Evolutionary conservation across 495 filamentous ascomycete species (phyloP).

Genomic region (Parachaetomium inaequale): DNA sequence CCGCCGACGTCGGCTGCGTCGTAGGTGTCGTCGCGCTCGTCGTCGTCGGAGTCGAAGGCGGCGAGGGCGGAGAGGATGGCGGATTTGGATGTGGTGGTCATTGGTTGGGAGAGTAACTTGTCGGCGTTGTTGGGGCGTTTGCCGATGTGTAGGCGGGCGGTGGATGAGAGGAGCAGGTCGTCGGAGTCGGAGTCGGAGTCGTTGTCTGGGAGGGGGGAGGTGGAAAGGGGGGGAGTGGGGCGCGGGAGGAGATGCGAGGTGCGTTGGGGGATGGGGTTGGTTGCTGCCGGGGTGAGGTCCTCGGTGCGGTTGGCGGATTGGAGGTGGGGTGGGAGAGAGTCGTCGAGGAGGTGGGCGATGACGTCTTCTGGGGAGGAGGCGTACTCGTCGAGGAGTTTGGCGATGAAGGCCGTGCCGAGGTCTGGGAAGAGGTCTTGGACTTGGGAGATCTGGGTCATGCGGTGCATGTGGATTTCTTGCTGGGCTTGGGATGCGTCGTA

Average conservation of each 20-base stretch:
- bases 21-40: conserved; percentile 97
- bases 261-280: not conserved
- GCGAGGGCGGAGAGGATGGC: conserved; percentile 88
- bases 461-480: conserved; percentile 69
- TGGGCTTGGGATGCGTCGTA: conserved; percentile 42
- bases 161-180: conserved; percentile 61
- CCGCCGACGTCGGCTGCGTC: conserved; percentile 88
- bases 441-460: conserved; percentile 76
- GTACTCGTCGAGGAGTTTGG: conserved; percentile 76
- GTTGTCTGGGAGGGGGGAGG: conserved; percentile 45
- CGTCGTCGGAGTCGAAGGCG: conserved; percentile 89
- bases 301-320: conserved; percentile 52
- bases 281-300: conserved; percentile 40
- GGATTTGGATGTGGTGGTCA: conserved; percentile 68
- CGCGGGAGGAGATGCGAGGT: conserved; percentile 36
- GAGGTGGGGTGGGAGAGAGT: conserved; percentile 64
- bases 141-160: conserved; percentile 69
- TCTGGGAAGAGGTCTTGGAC: conserved; percentile 92
- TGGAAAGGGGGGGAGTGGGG: conserved; percentile 36
- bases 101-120: conserved; percentile 42
- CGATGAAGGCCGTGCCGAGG: conserved; percentile 77
- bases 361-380: conserved; percentile 72
- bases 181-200: conserved; percentile 48
- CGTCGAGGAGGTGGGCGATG: conserved; percentile 79
- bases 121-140: conserved; percentile 66